Conservation (phyloP, 2,329 filamentous ascomycete genomes). For the Conoideocrella luteorostrata region DNA sequence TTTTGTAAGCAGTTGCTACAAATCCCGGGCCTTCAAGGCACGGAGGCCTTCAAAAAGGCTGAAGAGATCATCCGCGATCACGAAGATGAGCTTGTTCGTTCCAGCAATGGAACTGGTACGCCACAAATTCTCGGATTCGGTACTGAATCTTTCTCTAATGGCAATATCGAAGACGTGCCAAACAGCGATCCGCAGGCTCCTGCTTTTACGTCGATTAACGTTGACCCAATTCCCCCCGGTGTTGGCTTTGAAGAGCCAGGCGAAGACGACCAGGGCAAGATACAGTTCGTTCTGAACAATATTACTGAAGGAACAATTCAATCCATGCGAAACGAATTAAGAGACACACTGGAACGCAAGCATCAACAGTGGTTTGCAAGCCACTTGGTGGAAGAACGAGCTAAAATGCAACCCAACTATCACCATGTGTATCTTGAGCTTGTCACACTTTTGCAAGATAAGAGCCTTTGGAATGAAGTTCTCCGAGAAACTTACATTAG, state of each 20-base stretch:
- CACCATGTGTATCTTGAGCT: conserved; percentile 89
- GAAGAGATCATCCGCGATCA: conserved; percentile 70
- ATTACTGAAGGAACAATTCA: conserved; percentile 85
- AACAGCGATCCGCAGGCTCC: conserved; percentile 54
- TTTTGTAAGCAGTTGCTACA: conserved; percentile 82
- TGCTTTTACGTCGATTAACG: conserved; percentile 71
- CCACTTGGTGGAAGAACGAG: conserved; percentile 91
- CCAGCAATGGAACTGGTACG: conserved; percentile 44
- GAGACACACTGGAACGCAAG: conserved; percentile 67
- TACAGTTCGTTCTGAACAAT: conserved; percentile 95
- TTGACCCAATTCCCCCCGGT: conserved; percentile 60
- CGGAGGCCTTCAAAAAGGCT: conserved; percentile 76
- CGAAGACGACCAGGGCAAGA: conserved; percentile 81
- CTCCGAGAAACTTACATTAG: conserved; percentile 87
- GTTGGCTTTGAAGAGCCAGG: conserved; percentile 73
- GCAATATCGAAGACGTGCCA: conserved; percentile 57
- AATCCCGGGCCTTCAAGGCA: conserved; percentile 74
- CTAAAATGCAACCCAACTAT: conserved; percentile 96
- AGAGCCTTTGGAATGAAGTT: conserved; percentile 78
- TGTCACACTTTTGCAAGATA: conserved; percentile 74
- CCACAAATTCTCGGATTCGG: conserved; percentile 29
- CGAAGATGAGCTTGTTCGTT: conserved; percentile 52
- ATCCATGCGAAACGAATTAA: conserved; percentile 75
- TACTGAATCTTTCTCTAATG: conserved; percentile 58
- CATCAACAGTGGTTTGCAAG: conserved; percentile 96